Evolutionary conservation across 2,329 filamentous ascomycete species (phyloP).

Genomic region (Aspergillus versicolor): DNA sequence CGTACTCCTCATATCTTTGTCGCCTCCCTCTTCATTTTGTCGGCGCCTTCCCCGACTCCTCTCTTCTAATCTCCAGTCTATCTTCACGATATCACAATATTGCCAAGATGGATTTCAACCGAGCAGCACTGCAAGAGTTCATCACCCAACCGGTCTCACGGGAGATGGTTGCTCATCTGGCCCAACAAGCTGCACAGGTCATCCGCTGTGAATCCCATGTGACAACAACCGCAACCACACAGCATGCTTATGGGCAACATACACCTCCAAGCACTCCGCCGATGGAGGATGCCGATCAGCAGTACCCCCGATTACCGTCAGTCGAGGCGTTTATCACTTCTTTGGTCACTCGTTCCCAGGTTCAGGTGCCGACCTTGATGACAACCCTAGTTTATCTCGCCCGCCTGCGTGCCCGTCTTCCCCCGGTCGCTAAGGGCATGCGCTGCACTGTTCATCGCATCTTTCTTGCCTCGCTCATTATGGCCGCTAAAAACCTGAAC

Average conservation of each 20-base stretch:
- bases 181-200: conserved; percentile 47
- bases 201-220: conserved; percentile 55
- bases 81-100: conserved; percentile 4
- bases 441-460: conserved; percentile 96
- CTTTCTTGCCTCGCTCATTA: conserved; percentile 69
- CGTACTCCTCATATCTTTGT: conserved; percentile 6
- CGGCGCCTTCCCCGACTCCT: background rate
- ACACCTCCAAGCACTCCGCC: conserved; percentile 62
- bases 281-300: conserved; percentile 41
- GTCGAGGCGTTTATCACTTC: conserved; percentile 90
- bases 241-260: conserved; percentile 49
- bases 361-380: conserved; percentile 97
- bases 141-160: conserved; percentile 47
- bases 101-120: conserved; percentile 33
- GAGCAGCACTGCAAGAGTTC: conserved; percentile 49
- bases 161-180: conserved; percentile 50
- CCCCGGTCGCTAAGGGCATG: conserved; percentile 93
- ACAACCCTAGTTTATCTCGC: conserved; percentile 91
- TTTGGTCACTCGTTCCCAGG: conserved; percentile 87
- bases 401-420: conserved; percentile 78
- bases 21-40: conserved; percentile 4
- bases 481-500: conserved; percentile 94
- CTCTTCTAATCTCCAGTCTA: background rate
- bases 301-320: conserved; percentile 62
- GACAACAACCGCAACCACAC: conserved; percentile 29